These are phyloP conservation scores for Sphagnum magellanicum DNA, from an alignment of 228 moss, liverwort and hornwort genomes.

Conservation along the genomic window DNA sequence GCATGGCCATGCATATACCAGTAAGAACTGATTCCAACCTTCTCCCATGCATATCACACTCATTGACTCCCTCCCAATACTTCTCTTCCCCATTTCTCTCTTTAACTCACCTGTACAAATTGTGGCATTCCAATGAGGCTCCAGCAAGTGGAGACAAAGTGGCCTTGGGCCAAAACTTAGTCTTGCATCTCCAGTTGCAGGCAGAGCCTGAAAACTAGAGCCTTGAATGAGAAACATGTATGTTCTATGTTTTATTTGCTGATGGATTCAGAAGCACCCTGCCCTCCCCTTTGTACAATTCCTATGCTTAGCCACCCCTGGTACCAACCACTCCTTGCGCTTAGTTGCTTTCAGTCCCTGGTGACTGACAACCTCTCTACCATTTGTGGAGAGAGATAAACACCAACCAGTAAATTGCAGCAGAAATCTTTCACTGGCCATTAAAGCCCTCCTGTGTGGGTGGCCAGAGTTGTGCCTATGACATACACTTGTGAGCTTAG, in stretches of 20 bases:
- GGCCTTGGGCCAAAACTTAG: constrained; percentile 41
- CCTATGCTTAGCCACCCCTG: constrained; percentile 22
- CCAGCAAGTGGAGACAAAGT: constrained; percentile 36
- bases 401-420: constrained; percentile 7
- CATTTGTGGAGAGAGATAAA: not conserved
- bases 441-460: constrained; percentile 43
- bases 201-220: constrained; percentile 41
- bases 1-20: constrained; percentile 25
- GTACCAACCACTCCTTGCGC: constrained; percentile 32
- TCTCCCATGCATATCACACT: constrained; percentile 34
- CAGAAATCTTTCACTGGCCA: constrained; percentile 28
- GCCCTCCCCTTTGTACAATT: constrained; percentile 22
- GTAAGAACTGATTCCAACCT: constrained; percentile 50
- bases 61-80: constrained; percentile 29
- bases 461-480: constrained; percentile 21
- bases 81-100: constrained; percentile 7
- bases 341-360: constrained; percentile 17
- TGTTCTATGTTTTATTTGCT: constrained; percentile 14
- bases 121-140: constrained; percentile 39
- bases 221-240: constrained; percentile 42
- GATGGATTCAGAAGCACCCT: constrained; percentile 52
- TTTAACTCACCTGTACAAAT: constrained; percentile 45
- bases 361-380: constrained; percentile 6
- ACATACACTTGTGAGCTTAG: constrained; percentile 18
- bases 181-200: constrained; percentile 22